phyloP scores from a whole-genome alignment of 495 filamentous ascomycete species.

The Cercophora newfieldiana region DNA sequence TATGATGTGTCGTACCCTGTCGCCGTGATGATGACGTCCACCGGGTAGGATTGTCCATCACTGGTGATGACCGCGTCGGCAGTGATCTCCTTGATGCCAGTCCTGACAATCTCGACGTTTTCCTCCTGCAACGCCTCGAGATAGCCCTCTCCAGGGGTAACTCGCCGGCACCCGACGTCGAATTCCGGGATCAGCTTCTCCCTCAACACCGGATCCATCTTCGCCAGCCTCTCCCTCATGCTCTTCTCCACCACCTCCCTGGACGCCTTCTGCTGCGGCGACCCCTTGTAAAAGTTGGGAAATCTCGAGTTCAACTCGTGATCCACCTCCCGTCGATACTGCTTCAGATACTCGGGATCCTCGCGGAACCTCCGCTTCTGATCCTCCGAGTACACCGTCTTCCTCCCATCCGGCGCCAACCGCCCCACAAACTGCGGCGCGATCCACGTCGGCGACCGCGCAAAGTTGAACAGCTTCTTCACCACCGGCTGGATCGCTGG shows the following conservation, averaged over 20 bases:
- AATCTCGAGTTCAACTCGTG: constrained; percentile 39
- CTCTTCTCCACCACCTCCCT: constrained; percentile 19
- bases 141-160: constrained; percentile 63
- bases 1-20: constrained; percentile 49
- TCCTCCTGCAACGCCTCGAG: constrained; percentile 57
- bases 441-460: constrained; percentile 60
- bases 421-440: constrained; percentile 44
- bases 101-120: constrained; percentile 55
- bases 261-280: constrained; percentile 28
- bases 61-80: constrained; percentile 49
- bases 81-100: constrained; percentile 50
- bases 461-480: constrained; percentile 42
- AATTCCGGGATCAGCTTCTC: constrained; percentile 55
- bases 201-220: constrained; percentile 31
- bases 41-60: constrained; percentile 42
- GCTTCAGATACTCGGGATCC: constrained; percentile 24
- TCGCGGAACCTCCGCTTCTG: constrained; percentile 33
- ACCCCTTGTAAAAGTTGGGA: constrained; percentile 38
- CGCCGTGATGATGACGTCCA: constrained; percentile 57
- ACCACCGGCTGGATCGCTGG: constrained; percentile 50
- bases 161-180: constrained; percentile 57
- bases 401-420: constrained; percentile 17
- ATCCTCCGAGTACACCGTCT: constrained; percentile 23
- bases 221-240: constrained; percentile 31
- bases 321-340: constrained; percentile 31